phyloP scores from a whole-genome alignment of 768 basidiomycete genomes.

The Russula dissimulans region DNA sequence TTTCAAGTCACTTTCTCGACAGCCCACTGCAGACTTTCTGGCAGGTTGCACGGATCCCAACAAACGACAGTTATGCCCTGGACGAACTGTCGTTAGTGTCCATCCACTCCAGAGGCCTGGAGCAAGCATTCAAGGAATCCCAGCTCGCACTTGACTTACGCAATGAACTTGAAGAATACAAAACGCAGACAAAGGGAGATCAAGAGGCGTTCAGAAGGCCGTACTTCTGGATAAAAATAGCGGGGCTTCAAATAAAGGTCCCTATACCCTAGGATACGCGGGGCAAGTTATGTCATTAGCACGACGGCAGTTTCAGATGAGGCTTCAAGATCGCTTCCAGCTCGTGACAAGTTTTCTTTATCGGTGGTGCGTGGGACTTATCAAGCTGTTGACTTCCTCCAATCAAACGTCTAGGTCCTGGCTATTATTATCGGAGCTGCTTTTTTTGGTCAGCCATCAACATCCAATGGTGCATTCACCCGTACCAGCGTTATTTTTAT shows the following conservation, averaged over 20 bases:
- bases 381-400: neutral
- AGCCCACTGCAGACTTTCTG: conserved; percentile 80
- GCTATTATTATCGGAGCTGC: conserved; percentile 65
- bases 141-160: conserved; percentile 35
- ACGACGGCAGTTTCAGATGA: conserved; percentile 62
- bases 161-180: conserved; percentile 45
- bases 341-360: conserved; percentile 58
- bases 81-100: conserved; percentile 49
- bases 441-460: conserved; percentile 62
- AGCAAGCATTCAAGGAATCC: conserved; percentile 49
- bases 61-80: conserved; percentile 66
- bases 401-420: conserved; percentile 34
- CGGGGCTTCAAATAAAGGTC: conserved; percentile 67
- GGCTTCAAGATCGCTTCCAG: conserved; percentile 71
- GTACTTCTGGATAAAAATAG: conserved; percentile 70
- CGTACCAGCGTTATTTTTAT: conserved; percentile 75
- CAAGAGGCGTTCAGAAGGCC: conserved; percentile 69
- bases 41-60: conserved; percentile 75
- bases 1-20: conserved; percentile 65
- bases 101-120: conserved; percentile 61
- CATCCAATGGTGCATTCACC: conserved; percentile 78
- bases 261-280: conserved; percentile 72
- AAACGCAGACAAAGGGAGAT: conserved; percentile 43
- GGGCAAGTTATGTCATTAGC: conserved; percentile 67
- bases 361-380: conserved; percentile 39